Base-by-base conservation (phyloP, 208 protist species). In the Trypanosoma congolense region DNA sequence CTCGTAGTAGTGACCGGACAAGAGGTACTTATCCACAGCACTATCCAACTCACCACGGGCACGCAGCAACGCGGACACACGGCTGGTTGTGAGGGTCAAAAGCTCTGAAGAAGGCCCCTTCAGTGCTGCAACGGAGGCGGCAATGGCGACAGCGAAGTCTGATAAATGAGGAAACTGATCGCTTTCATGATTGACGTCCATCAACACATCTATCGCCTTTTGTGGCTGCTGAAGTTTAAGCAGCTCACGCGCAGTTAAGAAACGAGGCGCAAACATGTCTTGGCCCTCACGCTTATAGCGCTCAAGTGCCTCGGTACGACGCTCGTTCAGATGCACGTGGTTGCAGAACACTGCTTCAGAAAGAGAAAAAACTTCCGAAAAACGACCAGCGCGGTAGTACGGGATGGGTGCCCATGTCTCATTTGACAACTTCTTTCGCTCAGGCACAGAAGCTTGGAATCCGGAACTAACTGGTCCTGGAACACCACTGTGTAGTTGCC, bases 21-120 rank as follows among this genome's bases (percentile, higher is more conserved):
- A 50, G 6, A 86, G 38, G 30, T 78, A 80, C 56, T 90, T 90
- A 56, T 93, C 86, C 40, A 87, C 80, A 12, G 86, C 80, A 24
- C 47, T 74, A 19, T 85, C 70, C 4, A 88, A 66, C 28, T 93
- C 77, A 0, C 81, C 81, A 19, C 70, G 58, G 5, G 81, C 79
- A 9, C 89, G 73, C 45, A 80, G 68, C 61, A 88, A 55, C n/a
- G 86, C 78, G 14, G 86, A 79, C 4, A 74, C 74, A 42, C 69
- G 76, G 59, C 75, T 80, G 26, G 80, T 67, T 3, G 79, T 75
- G 3, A 53, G 28, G 3, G 46, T 36, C 40, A 87, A 77, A 21
- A 87, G 51, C 40, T 68, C 66, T n/a, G 64, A 60, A 21, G 65
- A 48, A 33, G 72, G 24, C 14, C 56, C 29, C 24, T 58, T 26